A percentile compares a stretch with the other conserved stretches of the same genome.
phyloP scores from a whole-genome alignment of 768 basidiomycete species.

The Tylopilus vinaceipallidus region DNA sequence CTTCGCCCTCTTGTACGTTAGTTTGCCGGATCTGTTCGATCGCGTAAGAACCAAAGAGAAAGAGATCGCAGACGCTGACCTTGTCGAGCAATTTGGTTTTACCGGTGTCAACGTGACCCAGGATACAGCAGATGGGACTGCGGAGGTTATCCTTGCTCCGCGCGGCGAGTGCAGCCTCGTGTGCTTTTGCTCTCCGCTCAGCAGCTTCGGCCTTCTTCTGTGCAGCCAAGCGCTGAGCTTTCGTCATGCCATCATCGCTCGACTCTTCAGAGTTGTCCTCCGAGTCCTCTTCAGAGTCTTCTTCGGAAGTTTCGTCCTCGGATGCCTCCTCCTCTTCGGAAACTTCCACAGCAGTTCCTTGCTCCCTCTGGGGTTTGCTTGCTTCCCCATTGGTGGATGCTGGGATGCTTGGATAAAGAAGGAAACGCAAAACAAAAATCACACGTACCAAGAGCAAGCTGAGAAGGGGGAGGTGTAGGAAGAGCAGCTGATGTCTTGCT shows the following conservation, averaged over 20 bases:
- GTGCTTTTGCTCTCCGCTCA: constrained; percentile 72
- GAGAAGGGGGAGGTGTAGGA: background rate
- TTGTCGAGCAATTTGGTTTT: constrained; percentile 98
- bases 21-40: constrained; percentile 90
- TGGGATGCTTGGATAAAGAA: background rate
- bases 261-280: constrained; percentile 39
- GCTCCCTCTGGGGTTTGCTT: constrained; percentile 22
- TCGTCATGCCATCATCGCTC: constrained; percentile 69
- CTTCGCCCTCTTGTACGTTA: constrained; percentile 98
- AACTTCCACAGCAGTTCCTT: constrained; percentile 28
- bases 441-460: constrained; percentile 7
- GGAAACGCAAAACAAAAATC: background rate
- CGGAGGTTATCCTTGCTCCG: constrained; percentile 87
- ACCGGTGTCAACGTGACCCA: constrained; percentile 99
- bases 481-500: constrained; percentile 5
- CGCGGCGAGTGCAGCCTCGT: constrained; percentile 82
- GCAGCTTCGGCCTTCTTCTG: constrained; percentile 84
- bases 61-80: constrained; percentile 41
- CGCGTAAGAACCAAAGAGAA: constrained; percentile 1
- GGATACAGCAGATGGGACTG: constrained; percentile 96
- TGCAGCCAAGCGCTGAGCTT: constrained; percentile 61
- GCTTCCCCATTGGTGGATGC: constrained; percentile 8
- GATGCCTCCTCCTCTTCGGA: constrained; percentile 34
- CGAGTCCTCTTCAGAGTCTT: constrained; percentile 46
- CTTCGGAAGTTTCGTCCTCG: constrained; percentile 46